These are phyloP conservation scores for Peterozyma xylosa DNA, from an alignment of 805 yeast species.

Conservation along the genomic window DNA sequence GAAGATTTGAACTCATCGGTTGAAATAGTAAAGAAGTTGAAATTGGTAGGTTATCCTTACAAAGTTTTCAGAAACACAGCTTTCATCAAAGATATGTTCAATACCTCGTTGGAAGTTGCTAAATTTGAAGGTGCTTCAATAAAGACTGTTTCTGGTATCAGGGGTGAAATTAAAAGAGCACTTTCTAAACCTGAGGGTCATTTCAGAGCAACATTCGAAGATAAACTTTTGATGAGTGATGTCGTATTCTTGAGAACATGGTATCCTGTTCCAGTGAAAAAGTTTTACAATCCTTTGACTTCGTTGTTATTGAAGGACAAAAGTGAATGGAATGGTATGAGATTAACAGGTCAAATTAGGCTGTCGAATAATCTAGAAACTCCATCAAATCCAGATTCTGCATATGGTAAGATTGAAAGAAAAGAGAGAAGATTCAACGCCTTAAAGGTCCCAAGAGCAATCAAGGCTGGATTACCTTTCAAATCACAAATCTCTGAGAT, in stretches of 20 bases:
- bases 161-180: slow-evolving; percentile 97
- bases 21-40: slow-evolving; percentile 92
- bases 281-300: slow-evolving; percentile 93
- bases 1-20: slow-evolving; percentile 85
- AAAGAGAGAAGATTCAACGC: slow-evolving; percentile 80
- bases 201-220: slow-evolving; percentile 95
- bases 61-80: slow-evolving; percentile 95
- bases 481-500: slow-evolving; percentile 83
- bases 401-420: slow-evolving; percentile 71
- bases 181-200: slow-evolving; percentile 91
- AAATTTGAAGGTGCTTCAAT: slow-evolving; percentile 97
- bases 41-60: slow-evolving; percentile 90
- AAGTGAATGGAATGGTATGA: slow-evolving; percentile 92
- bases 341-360: slow-evolving; percentile 89
- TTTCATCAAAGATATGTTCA: slow-evolving; percentile 93
- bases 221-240: slow-evolving; percentile 85
- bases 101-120: slow-evolving; percentile 88
- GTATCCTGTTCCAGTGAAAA: slow-evolving; percentile 90
- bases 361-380: slow-evolving; percentile 63
- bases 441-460: slow-evolving; percentile 72
- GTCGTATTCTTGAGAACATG: slow-evolving; percentile 87
- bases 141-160: slow-evolving; percentile 92
- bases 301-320: slow-evolving; percentile 75
- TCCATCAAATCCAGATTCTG: slow-evolving; percentile 44
- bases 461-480: slow-evolving; percentile 79